Conservation (phyloP, 768 basidiomycete species). For the Pisolithus orientalis region DNA sequence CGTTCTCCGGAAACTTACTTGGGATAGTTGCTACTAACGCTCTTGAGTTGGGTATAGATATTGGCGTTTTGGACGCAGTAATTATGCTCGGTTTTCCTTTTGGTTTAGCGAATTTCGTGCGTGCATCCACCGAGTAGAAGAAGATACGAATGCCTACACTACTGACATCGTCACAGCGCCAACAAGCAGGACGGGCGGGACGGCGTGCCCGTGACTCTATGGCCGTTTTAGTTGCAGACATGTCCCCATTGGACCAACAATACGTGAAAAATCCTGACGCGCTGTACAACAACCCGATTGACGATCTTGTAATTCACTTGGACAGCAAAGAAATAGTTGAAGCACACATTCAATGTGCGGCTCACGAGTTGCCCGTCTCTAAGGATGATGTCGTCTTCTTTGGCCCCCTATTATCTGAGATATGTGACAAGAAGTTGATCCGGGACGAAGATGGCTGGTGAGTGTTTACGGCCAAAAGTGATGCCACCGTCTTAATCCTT, state of each 20-base stretch:
- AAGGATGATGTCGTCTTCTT: constrained; percentile 66
- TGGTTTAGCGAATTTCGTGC: constrained; percentile 73
- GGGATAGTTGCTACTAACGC: constrained; percentile 90
- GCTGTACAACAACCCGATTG: constrained; percentile 55
- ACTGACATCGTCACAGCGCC: constrained; percentile 43
- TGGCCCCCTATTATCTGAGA: constrained; percentile 47
- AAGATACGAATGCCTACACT: not conserved
- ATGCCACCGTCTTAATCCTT: not conserved
- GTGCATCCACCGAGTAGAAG: constrained; percentile 14
- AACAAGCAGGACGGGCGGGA: constrained; percentile 87
- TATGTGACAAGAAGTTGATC: constrained; percentile 56
- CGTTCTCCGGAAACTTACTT: constrained; percentile 76
- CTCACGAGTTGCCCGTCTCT: constrained; percentile 76
- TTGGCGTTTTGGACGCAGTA: constrained; percentile 82
- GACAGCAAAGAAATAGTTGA: constrained; percentile 73
- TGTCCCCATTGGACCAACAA: constrained; percentile 66
- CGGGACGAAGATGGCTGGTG: constrained; percentile 81
- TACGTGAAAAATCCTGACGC: constrained; percentile 66
- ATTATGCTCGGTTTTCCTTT: constrained; percentile 85
- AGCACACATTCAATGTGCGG: constrained; percentile 85
- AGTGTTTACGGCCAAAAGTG: constrained; percentile 7
- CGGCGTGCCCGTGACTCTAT: constrained; percentile 76
- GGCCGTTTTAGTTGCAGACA: constrained; percentile 65
- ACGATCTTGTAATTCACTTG: constrained; percentile 65
- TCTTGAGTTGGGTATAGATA: constrained; percentile 87